A percentile compares a stretch with the other conserved stretches of the same genome.
Conservation (phyloP, 2,329 filamentous ascomycete species). For the Magnaporthiopsis incrustans region DNA sequence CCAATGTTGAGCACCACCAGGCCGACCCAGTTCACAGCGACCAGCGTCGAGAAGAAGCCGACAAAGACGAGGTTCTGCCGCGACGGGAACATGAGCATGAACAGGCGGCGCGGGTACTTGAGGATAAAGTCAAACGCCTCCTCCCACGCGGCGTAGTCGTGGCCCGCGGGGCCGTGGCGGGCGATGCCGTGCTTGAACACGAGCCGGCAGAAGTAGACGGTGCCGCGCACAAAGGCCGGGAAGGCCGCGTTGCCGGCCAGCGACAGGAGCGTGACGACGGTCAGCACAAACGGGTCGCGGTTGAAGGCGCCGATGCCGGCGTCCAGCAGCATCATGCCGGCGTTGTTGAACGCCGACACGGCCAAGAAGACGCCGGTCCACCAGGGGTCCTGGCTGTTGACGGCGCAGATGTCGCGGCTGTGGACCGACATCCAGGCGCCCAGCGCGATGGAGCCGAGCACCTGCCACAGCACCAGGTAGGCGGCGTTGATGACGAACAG, state of each 20-base stretch:
- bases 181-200: slow-evolving; percentile 27
- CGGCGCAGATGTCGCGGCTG: slow-evolving; percentile 35
- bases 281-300: slow-evolving; percentile 39
- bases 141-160: slow-evolving; percentile 32
- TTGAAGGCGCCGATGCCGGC: slow-evolving; percentile 57
- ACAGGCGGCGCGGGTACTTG: slow-evolving; percentile 48
- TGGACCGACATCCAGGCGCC: slow-evolving; percentile 54
- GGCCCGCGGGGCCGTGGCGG: slow-evolving; percentile 20
- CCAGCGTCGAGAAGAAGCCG: slow-evolving; percentile 50
- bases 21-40: slow-evolving; percentile 54
- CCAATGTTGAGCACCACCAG: slow-evolving; percentile 60
- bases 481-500: slow-evolving; percentile 51
- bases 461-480: slow-evolving; percentile 53
- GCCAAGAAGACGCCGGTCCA: slow-evolving; percentile 63
- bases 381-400: slow-evolving; percentile 56
- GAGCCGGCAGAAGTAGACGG: slow-evolving; percentile 46
- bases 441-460: slow-evolving; percentile 48
- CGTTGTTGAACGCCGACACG: slow-evolving; percentile 62
- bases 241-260: slow-evolving; percentile 60
- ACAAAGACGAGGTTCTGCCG: slow-evolving; percentile 59
- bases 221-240: slow-evolving; percentile 53
- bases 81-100: slow-evolving; percentile 56
- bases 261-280: slow-evolving; percentile 48
- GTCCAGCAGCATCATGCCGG: slow-evolving; percentile 59
- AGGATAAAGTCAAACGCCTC: slow-evolving; percentile 46